A percentile compares a stretch with the other conserved stretches of the same genome.
Evolutionary conservation across 352 stramenopile species (phyloP).

Genomic region (Elongisporangium undulatum): DNA sequence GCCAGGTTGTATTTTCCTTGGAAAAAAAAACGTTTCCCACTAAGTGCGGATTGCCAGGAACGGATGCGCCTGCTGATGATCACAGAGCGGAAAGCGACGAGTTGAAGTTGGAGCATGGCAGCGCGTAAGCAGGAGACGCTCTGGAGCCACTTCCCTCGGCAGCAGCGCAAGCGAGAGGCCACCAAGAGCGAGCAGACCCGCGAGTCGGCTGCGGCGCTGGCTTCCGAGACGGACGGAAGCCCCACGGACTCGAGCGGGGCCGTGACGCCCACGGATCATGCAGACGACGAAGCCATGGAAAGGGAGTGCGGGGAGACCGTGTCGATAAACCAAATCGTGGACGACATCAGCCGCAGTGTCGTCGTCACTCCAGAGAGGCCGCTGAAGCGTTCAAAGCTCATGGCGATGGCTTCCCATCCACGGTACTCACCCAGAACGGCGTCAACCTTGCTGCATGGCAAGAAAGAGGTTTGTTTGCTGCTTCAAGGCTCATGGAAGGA

Average conservation of each 20-base stretch:
- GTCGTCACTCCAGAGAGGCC: constrained; percentile 14
- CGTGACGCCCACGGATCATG: neutral
- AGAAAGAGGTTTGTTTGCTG: constrained; percentile 37
- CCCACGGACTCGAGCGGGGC: neutral
- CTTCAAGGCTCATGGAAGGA: constrained; percentile 1
- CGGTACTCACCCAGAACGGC: constrained; percentile 6
- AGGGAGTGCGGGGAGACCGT: neutral
- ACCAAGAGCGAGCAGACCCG: constrained; percentile 8
- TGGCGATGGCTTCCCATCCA: neutral
- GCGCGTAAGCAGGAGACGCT: constrained; percentile 26
- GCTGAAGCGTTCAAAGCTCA: neutral
- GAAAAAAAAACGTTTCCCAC: neutral
- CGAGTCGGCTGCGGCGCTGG: neutral
- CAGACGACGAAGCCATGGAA: neutral
- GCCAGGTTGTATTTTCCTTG: neutral
- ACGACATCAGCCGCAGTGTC: neutral
- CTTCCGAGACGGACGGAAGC: neutral
- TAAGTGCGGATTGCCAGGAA: neutral
- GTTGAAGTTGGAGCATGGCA: neutral
- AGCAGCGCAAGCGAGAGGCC: constrained; percentile 15
- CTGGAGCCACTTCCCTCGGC: constrained; percentile 31
- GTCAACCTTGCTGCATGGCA: constrained; percentile 22
- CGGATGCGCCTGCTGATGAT: neutral
- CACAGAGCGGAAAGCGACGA: neutral
- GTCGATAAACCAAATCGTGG: neutral